Base-by-base conservation (phyloP, 2,329 filamentous ascomycete species). In the Akanthomyces muscarius region DNA sequence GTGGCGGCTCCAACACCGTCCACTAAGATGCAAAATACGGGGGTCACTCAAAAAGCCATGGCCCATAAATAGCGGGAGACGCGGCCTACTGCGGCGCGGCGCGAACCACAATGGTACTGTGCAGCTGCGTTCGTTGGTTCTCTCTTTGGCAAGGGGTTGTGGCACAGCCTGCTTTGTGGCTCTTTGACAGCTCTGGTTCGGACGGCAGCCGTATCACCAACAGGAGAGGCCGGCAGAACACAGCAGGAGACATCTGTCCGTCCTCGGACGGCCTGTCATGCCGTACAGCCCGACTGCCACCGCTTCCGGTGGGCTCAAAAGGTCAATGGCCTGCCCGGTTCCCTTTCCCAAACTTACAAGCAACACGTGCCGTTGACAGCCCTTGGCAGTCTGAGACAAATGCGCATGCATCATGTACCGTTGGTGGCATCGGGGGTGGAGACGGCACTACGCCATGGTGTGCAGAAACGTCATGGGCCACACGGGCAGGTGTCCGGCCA, bases 1-100 rank as follows among this genome's bases (percentile, higher is more conserved):
- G 14, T 36, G 41, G 55, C 47, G 23, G 33, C 25, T 33, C 33
- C 47, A 42, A 60, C 25, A 60, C 51, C 57, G 47, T 52, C 33
- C 33, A 36, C 33, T 7, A 36, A 36, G 38, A 38, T 18, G 33
- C 21, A n/a, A 28, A 50, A 48, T 57, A 57, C 55, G 38, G 54
- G 54, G 41, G n/a, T 47, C 28, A 28, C 55, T 48, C 14, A 28
- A 53, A 10, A 61, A 61, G 58, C 48, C 48, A 61, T 47, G 58
- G 58, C 38, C 60, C 60, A 62, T 62, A 62, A 62, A 62, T 62
- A 62, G 52, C 60, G 60, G 60, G 51, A 62, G 51, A 56, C 51
- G 30, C 47, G 57, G 57, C 23, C 38, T 30, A 28, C 28, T 30
- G 6, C 60, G 60, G 60, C 42, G 60, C 60, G 60, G 60, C 44